Percentiles rank a stretch among this genome's conserved stretches.
These are phyloP conservation scores for Inosperma sp. DNA, from an alignment of 768 basidiomycete species.

Conservation along the genomic window DNA sequence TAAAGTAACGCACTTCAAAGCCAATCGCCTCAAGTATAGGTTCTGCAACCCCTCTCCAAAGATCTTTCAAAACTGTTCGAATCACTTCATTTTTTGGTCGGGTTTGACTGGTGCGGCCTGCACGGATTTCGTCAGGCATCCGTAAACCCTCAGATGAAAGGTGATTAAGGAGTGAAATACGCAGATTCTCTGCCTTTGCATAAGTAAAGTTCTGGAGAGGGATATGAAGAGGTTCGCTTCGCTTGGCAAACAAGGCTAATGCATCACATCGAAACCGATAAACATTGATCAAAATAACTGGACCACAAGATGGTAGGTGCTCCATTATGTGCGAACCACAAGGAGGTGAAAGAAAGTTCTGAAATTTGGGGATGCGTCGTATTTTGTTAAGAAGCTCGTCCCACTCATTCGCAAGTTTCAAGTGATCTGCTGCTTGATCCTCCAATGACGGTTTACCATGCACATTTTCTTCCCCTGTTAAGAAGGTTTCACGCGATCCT, in stretches of 20 bases:
- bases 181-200: conserved; percentile 5
- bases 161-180: neutral
- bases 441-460: conserved; percentile 9
- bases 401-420: conserved; percentile 17
- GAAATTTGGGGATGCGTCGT: conserved; percentile 15
- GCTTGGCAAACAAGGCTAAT: conserved; percentile 10
- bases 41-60: no score
- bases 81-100: neutral
- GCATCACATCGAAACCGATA: conserved; percentile 20
- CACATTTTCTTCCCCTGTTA: neutral
- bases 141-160: neutral
- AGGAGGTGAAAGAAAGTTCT: conserved; percentile 18
- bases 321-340: neutral
- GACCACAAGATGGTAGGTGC: conserved; percentile 11
- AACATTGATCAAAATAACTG: conserved; percentile 21
- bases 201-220: conserved; percentile 7
- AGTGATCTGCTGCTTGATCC: conserved; percentile 12
- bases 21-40: conserved; percentile 4
- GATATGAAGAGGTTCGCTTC: conserved; percentile 10
- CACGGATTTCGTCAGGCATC: neutral
- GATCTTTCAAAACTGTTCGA: neutral
- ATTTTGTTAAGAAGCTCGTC: no score
- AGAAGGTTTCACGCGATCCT: neutral
- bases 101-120: neutral
- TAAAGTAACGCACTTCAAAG: neutral